Conservation (phyloP, 1,284 basidiomycete species). For the Tilletiaria anomala region DNA sequence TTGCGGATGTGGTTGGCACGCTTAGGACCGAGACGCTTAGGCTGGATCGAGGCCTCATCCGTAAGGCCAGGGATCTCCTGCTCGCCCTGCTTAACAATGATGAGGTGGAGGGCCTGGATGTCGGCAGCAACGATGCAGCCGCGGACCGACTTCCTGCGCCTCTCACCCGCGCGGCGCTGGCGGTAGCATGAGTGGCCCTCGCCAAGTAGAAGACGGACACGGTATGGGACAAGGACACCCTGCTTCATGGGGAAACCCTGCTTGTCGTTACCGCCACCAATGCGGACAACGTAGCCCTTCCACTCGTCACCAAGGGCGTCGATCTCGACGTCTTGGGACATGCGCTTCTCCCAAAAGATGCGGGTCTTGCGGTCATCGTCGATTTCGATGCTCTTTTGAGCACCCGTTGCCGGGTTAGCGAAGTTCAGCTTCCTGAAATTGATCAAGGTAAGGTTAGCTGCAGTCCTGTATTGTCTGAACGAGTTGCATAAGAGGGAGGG, state of each 20-base stretch:
- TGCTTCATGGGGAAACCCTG: slow-evolving; percentile 90
- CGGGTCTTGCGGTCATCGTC: slow-evolving; percentile 70
- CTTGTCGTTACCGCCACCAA: slow-evolving; percentile 89
- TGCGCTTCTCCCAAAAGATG: slow-evolving; percentile 91
- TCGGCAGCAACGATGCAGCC: slow-evolving; percentile 91
- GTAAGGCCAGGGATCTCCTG: slow-evolving; percentile 81
- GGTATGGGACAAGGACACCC: slow-evolving; percentile 86
- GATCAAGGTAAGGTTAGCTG: too few relatives aligned
- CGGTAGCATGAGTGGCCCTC: slow-evolving; percentile 98
- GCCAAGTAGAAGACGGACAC: slow-evolving; percentile 82
- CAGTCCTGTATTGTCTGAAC: too few relatives aligned
- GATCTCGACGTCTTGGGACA: slow-evolving; percentile 82
- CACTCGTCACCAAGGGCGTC: slow-evolving; percentile 89
- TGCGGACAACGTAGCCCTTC: slow-evolving; percentile 92
- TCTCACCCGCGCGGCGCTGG: slow-evolving; percentile 77
- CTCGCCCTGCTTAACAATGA: slow-evolving; percentile 96
- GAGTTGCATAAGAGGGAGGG: too few relatives aligned
- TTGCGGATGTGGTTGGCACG: slow-evolving; percentile 57
- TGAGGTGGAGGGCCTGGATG: slow-evolving; percentile 83
- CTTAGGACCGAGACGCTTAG: slow-evolving; percentile 89
- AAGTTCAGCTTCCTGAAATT: too few relatives aligned
- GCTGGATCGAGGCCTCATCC: slow-evolving; percentile 60
- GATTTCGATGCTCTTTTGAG: slow-evolving; percentile 81
- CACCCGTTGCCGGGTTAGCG: slow-evolving; percentile 84
- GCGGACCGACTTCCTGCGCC: slow-evolving; percentile 95